Evolutionary conservation across 1,284 basidiomycete genomes (phyloP), one percentile per base, ranked within the genome.

Genomic region (Irpex sp.): DNA sequence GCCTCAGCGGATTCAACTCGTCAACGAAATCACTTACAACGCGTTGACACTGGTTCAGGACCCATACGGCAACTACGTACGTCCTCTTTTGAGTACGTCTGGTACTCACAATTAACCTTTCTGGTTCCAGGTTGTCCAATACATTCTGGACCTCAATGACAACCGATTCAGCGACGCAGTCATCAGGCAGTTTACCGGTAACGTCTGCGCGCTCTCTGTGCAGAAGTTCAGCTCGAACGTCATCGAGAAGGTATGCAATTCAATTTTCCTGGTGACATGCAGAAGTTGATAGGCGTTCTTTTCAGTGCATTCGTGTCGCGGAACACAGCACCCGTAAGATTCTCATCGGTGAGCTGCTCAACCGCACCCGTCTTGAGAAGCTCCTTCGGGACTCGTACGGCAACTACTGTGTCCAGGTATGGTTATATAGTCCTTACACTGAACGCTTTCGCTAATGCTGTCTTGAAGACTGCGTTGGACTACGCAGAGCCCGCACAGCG

Each of bases 141-240:
- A 98, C 75, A 97, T 99, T 68, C 85, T 99, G 60, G 97, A 99
- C 75, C 81, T 99, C 73, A 99, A 98, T 78, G 96, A 99, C 79
- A 95, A 94, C 75, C 87, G 97, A 57, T 99, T 98, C 84, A 97
- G 94, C 69, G 97, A 98, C 76, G 96, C 86, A 55, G 93, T 99
- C 69, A 98, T 99, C 72, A 90, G 97, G 68, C 97, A 99, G 73
- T 99, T 99, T 77, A 83, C 94, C 62, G 97, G 97, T 71, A 98
- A 99, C 74, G 95, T 99, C 64, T 99, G 97, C 76, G 93, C 95
- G 31, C 82, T 99, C 60, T 98, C 96, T 9, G 96, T 98, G 48
- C 97, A 99, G 77, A 99, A 99, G 80, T 99, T 97, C 78, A 95
- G 93, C 75, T 97, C 92, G 64, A 96, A 96, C 75, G 93, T 96